A percentile compares a stretch with the other conserved stretches of the same genome.
These are phyloP conservation scores for Cordyceps javanica DNA, from an alignment of 2,329 filamentous ascomycete species.

Conservation along the genomic window DNA sequence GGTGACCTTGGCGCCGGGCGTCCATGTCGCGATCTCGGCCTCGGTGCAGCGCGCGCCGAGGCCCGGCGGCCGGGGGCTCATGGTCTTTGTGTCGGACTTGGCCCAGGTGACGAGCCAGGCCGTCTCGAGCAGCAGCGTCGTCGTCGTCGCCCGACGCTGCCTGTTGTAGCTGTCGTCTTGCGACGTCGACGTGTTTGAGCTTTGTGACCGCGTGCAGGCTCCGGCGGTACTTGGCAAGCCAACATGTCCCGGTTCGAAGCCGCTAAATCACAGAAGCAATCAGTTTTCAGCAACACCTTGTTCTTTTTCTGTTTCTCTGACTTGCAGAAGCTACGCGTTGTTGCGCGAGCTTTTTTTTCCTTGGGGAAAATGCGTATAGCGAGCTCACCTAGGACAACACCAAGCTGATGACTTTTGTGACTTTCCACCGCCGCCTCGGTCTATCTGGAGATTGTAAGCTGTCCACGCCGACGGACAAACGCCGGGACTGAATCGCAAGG, in stretches of 20 bases:
- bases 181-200: not conserved
- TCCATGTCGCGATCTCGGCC: not conserved
- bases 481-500: too few relatives aligned
- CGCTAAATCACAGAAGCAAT: too few relatives aligned
- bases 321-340: too few relatives aligned
- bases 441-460: not conserved
- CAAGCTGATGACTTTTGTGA: not conserved
- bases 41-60: not conserved
- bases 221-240: not conserved
- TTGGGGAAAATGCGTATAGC: too few relatives aligned
- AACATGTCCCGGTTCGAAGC: too few relatives aligned
- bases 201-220: not conserved
- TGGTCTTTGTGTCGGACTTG: not conserved
- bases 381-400: not conserved
- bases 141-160: too few relatives aligned
- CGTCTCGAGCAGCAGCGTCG: not conserved
- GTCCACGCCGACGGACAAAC: too few relatives aligned
- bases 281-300: too few relatives aligned
- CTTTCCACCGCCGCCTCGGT: not conserved
- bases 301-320: too few relatives aligned
- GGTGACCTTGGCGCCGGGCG: not conserved
- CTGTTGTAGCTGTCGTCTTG: too few relatives aligned
- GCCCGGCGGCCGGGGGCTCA: not conserved
- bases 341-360: not conserved
- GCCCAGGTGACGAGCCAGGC: not conserved